Conservation (phyloP, 2,329 filamentous ascomycete genomes). For the Cytospora mali region DNA sequence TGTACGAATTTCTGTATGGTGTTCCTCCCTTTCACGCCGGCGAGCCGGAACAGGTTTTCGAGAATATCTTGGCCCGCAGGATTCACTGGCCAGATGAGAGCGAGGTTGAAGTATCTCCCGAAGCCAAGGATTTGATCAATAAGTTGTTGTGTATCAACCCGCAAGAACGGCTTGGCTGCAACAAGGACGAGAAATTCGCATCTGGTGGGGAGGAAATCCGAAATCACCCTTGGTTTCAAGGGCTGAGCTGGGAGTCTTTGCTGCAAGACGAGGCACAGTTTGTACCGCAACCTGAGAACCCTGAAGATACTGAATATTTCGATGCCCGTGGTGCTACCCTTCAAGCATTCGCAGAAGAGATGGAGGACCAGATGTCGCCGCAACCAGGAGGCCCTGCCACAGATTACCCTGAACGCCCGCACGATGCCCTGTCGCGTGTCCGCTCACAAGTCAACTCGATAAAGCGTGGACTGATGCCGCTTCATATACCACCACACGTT, state of each 20-base stretch:
- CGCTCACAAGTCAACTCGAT: constrained; percentile 83
- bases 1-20: constrained; percentile 95
- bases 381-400: constrained; percentile 68
- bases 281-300: constrained; percentile 87
- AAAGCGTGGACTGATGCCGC: constrained; percentile 89
- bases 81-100: constrained; percentile 91
- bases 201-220: constrained; percentile 92
- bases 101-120: constrained; percentile 77
- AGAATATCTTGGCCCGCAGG: constrained; percentile 87
- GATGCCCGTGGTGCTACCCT: constrained; percentile 88
- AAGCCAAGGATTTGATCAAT: constrained; percentile 94
- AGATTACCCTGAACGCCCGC: constrained; percentile 85
- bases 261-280: constrained; percentile 97
- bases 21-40: constrained; percentile 90
- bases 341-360: constrained; percentile 89
- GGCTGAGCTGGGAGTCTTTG: constrained; percentile 85
- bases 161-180: constrained; percentile 79
- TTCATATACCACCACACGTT: constrained; percentile 96
- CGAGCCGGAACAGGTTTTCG: constrained; percentile 91
- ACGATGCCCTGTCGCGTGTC: constrained; percentile 90
- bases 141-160: constrained; percentile 86
- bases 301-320: constrained; percentile 98
- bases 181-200: constrained; percentile 77
- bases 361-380: constrained; percentile 84
- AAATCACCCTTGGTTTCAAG: constrained; percentile 84